These are phyloP conservation scores for Erythrophleum fordii DNA, from an alignment of 306 rosid genomes.

Conservation along the genomic window DNA sequence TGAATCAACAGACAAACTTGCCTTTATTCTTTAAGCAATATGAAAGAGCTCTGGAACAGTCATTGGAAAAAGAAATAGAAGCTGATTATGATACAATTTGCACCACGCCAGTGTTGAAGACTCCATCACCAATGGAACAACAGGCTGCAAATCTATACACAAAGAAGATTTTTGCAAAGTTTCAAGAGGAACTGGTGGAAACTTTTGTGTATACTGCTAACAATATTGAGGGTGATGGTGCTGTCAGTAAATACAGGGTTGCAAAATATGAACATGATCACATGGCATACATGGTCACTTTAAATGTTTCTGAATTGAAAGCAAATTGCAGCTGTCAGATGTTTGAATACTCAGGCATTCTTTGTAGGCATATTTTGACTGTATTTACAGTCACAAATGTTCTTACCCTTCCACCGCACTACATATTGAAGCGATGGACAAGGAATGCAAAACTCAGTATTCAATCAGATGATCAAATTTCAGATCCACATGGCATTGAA, in stretches of 20 bases:
- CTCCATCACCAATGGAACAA: slow-evolving; percentile 89
- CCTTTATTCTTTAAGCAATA: slow-evolving; percentile 75
- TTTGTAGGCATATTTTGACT: slow-evolving; percentile 82
- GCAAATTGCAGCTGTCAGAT: slow-evolving; percentile 82
- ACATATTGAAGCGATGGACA: slow-evolving; percentile 81
- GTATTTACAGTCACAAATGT: slow-evolving; percentile 84
- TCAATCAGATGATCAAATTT: slow-evolving; percentile 53
- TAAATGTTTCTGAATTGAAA: slow-evolving; percentile 59
- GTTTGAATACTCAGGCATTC: slow-evolving; percentile 80
- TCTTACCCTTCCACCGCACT: slow-evolving; percentile 76
- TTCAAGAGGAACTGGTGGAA: slow-evolving; percentile 83
- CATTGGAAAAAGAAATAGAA: slow-evolving; percentile 74
- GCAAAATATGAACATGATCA: slow-evolving; percentile 76
- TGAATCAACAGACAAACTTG: slow-evolving; percentile 73
- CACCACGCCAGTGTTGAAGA: slow-evolving; percentile 68
- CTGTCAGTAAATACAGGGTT: slow-evolving; percentile 66
- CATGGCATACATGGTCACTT: slow-evolving; percentile 64
- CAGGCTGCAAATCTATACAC: slow-evolving; percentile 78
- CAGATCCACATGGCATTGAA: slow-evolving; percentile 54
- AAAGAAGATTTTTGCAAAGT: slow-evolving; percentile 66
- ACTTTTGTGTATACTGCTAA: slow-evolving; percentile 79
- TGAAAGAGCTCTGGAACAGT: slow-evolving; percentile 69
- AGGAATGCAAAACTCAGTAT: slow-evolving; percentile 58
- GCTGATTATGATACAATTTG: slow-evolving; percentile 70
- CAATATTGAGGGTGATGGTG: slow-evolving; percentile 61